phyloP scores from a whole-genome alignment of 2,329 filamentous ascomycete species.

The Pseudogymnoascus sp. region DNA sequence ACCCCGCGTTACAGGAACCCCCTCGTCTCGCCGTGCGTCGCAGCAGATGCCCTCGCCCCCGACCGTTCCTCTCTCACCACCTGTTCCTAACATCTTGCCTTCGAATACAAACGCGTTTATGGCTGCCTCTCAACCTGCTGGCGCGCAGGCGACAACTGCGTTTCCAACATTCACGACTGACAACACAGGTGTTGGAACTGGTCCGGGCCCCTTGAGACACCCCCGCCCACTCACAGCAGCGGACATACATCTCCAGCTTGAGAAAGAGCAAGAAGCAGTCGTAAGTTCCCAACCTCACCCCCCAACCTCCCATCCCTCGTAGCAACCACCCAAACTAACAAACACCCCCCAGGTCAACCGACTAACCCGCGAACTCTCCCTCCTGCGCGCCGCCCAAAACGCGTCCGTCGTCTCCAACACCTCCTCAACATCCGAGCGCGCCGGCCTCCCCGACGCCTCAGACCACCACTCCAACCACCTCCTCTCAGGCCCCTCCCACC shows the following conservation, averaged over 20 bases:
- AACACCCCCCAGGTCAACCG: constrained; percentile 66
- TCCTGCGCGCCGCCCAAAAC: constrained; percentile 67
- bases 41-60: constrained; percentile 21
- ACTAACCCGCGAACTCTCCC: constrained; percentile 77
- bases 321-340: constrained; percentile 10
- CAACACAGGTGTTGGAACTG: constrained; percentile 43
- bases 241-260: constrained; percentile 80
- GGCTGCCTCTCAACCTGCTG: not conserved
- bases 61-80: constrained; percentile 17
- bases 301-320: not conserved
- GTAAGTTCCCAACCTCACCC: constrained; percentile 43
- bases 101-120: constrained; percentile 27
- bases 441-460: constrained; percentile 42
- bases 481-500: constrained; percentile 50
- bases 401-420: constrained; percentile 59
- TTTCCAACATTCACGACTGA: constrained; percentile 20
- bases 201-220: constrained; percentile 72
- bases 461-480: constrained; percentile 45
- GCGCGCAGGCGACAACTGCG: not conserved
- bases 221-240: constrained; percentile 81
- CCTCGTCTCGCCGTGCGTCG: constrained; percentile 25
- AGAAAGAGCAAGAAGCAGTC: constrained; percentile 92
- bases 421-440: constrained; percentile 47
- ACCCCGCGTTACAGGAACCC: constrained; percentile 22
- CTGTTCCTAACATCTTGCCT: constrained; percentile 25